phyloP scores from a whole-genome alignment of 2,329 filamentous ascomycete species.

The Ophiostoma ulmi region DNA sequence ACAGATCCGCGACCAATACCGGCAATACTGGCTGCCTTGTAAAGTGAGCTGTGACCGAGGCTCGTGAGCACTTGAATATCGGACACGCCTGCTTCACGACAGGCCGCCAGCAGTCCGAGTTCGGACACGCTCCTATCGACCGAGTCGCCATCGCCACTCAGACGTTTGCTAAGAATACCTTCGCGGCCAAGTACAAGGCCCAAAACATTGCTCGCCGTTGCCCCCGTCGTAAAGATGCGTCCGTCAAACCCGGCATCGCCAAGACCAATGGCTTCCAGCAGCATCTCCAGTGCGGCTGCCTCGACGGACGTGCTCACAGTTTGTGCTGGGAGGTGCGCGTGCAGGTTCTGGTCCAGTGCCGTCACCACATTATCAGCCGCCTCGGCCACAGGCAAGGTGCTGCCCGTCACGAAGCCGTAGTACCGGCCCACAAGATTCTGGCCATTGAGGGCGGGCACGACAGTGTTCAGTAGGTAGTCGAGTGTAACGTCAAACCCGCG shows the following conservation, averaged over 20 bases:
- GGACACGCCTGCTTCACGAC: constrained; percentile 56
- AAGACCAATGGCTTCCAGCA: constrained; percentile 62
- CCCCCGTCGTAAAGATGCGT: constrained; percentile 53
- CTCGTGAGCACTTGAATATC: constrained; percentile 75
- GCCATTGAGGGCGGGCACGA: constrained; percentile 59
- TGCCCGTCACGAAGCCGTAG: constrained; percentile 86
- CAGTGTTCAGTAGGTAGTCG: constrained; percentile 42
- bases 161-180: constrained; percentile 42
- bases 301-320: constrained; percentile 73
- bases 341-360: constrained; percentile 74
- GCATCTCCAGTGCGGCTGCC: constrained; percentile 62
- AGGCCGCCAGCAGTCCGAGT: constrained; percentile 63
- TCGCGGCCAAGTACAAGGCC: constrained; percentile 66
- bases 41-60: constrained; percentile 74
- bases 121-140: constrained; percentile 51
- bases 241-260: constrained; percentile 52
- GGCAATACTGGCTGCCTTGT: constrained; percentile 76
- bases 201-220: constrained; percentile 75
- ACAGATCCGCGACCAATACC: constrained; percentile 70
- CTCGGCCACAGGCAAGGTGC: constrained; percentile 69
- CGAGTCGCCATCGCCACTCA: not conserved
- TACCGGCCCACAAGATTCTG: constrained; percentile 63
- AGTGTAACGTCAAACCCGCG: constrained; percentile 35
- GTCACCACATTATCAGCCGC: constrained; percentile 82
- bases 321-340: constrained; percentile 73